These are phyloP conservation scores for Dillenia turbinata DNA, from an alignment of 164 flowering plant genomes.

Conservation along the genomic window DNA sequence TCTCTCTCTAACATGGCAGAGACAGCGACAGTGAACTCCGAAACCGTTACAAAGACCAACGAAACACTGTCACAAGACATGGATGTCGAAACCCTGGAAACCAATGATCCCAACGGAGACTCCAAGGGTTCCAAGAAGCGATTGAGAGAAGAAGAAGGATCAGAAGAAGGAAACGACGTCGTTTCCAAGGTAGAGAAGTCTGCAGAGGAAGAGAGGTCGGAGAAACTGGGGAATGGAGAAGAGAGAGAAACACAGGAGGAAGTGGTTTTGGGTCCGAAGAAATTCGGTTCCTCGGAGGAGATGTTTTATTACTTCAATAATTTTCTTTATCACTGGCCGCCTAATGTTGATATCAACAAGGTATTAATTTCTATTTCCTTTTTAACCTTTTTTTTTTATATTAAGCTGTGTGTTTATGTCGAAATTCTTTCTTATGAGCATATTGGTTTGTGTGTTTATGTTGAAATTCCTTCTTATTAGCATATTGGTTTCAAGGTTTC, in stretches of 20 bases:
- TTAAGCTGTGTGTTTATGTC: background rate
- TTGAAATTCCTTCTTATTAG: background rate
- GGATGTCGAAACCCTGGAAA: slow-evolving; percentile 12
- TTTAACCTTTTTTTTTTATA: background rate
- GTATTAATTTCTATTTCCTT: slow-evolving; percentile 21
- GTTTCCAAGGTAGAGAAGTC: slow-evolving; percentile 36
- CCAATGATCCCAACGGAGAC: background rate
- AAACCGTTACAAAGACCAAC: no score
- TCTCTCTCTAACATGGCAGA: slow-evolving; percentile 18
- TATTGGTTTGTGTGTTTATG: background rate
- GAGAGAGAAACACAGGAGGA: slow-evolving; percentile 5
- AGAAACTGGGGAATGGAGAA: slow-evolving; percentile 8
- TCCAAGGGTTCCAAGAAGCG: slow-evolving; percentile 31
- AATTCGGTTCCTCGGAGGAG: slow-evolving; percentile 55
- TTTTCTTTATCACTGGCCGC: slow-evolving; percentile 75
- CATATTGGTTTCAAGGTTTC: background rate
- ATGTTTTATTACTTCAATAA: slow-evolving; percentile 83
- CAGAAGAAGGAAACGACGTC: slow-evolving; percentile 15
- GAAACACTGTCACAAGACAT: slow-evolving; percentile 5
- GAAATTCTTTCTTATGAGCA: background rate
- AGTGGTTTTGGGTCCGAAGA: slow-evolving; percentile 63
- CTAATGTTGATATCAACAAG: slow-evolving; percentile 68
- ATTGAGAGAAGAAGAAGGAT: slow-evolving; percentile 26
- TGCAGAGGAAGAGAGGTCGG: slow-evolving; percentile 34
- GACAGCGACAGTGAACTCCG: background rate